phyloP scores from a whole-genome alignment of 2,329 filamentous ascomycete genomes.

The Fusarium poae region DNA sequence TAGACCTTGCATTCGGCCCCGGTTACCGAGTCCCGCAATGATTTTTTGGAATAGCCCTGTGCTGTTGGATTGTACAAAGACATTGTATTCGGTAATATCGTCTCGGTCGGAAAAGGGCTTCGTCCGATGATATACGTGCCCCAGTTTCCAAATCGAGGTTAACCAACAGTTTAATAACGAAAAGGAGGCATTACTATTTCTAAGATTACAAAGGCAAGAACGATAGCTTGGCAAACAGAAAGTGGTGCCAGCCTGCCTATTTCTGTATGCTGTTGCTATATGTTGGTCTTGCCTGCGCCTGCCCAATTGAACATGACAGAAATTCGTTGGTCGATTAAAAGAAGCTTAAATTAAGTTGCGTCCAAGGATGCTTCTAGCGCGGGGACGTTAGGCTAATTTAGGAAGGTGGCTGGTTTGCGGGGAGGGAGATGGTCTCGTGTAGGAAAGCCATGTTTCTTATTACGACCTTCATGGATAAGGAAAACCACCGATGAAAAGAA shows the following conservation, averaged over 20 bases:
- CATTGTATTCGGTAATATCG: not conserved
- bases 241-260: slow-evolving; percentile 1
- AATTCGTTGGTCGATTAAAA: slow-evolving; percentile 18
- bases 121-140: slow-evolving; percentile 1
- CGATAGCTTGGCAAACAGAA: not conserved
- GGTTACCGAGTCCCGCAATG: slow-evolving; percentile 3
- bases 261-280: not conserved
- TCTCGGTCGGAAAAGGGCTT: slow-evolving; percentile 2
- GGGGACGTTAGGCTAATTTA: slow-evolving; percentile 31
- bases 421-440: slow-evolving; percentile 14
- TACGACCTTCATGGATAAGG: slow-evolving; percentile 1
- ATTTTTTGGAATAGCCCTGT: not conserved
- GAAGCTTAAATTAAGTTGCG: slow-evolving; percentile 45
- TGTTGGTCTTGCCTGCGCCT: slow-evolving; percentile 5
- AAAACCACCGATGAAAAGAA: not conserved
- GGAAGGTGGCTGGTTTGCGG: slow-evolving; percentile 41
- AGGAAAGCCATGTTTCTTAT: slow-evolving; percentile 4
- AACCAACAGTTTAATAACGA: slow-evolving; percentile 4
- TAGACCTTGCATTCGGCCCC: slow-evolving; percentile 4
- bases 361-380: slow-evolving; percentile 29
- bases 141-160: not conserved
- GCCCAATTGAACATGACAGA: slow-evolving; percentile 12
- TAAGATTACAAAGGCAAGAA: slow-evolving; percentile 1
- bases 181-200: not conserved
- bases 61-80: not conserved